Evolutionary conservation across 2,329 filamentous ascomycete species (phyloP).

Genomic region (Xylariaceae sp.): DNA sequence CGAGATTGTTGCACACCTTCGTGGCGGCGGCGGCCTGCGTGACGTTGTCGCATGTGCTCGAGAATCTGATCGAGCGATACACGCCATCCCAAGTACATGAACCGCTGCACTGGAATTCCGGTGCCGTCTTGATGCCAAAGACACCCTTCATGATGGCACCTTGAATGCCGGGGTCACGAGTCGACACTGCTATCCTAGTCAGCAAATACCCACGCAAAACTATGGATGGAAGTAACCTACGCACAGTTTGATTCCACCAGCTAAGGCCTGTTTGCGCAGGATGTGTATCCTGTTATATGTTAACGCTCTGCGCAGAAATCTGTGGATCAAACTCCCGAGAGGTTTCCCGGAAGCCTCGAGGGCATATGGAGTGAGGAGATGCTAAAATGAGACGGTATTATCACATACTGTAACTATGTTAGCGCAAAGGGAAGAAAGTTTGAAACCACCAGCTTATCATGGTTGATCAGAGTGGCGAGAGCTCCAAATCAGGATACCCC

Average conservation of each 20-base stretch:
- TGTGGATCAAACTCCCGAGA: too few species aligned
- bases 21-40: conserved; percentile 6
- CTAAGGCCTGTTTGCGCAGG: conserved; percentile 3
- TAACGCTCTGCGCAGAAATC: too few species aligned
- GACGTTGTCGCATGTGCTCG: conserved; percentile 12
- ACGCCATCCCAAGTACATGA: conserved; percentile 14
- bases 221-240: neutral
- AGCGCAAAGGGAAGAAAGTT: too few species aligned
- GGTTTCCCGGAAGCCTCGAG: too few species aligned
- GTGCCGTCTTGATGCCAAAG: conserved; percentile 12
- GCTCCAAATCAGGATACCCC: too few species aligned
- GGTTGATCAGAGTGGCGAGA: too few species aligned
- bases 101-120: conserved; percentile 14
- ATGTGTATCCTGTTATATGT: neutral
- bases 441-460: too few species aligned
- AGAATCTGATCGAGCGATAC: conserved; percentile 14
- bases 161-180: conserved; percentile 12
- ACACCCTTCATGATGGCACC: conserved; percentile 16
- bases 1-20: conserved; percentile 6
- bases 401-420: too few species aligned
- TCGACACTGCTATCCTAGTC: neutral
- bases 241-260: neutral
- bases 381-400: too few species aligned
- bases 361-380: too few species aligned
- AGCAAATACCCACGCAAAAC: neutral